Evolutionary conservation across 1,284 basidiomycete species (phyloP), one percentile per base, ranked within the genome.

Genomic region (Malassezia nana): DNA sequence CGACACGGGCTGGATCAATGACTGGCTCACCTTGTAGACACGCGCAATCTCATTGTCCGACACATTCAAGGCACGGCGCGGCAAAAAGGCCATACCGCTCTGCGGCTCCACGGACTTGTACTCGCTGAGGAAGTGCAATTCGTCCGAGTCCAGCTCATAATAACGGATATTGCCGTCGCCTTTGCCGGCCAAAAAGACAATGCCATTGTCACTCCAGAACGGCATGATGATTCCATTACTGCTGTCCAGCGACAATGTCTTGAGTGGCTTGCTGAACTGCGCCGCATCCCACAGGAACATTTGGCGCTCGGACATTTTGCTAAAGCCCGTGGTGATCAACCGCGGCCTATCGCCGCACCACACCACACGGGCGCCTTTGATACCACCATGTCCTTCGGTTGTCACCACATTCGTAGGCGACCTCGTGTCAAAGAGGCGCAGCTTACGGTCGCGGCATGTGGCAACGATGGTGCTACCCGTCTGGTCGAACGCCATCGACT

Each of bases 21-120:
- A 78, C 1, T 81, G 83, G 4, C 84, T 81, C 25, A 95, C 81
- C 77, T 98, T 98, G 82, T 89, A 95, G 0, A 87, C 89, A 39
- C 89, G 82, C 1, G 89, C 91, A 64, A 96, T 95, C 76, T 98
- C 94, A 75, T 90, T 92, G 52, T 95, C 89, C 31, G 81, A 78
- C 16, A 91, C 85, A 68, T 83, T 88, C 62, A 96, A 81, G 0
- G 86, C 83, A 42, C 90, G 85, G 25, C 91, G 83, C 6, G 89
- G 91, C 28, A 95, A 81, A 83, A 96, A 92, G 65, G 86, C 88
- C 82, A 96, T 87, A 15, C 94, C 94, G 43, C 91, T 86, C 76
- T 95, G 87, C 32, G 92, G 91, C 54, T 91, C 87, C 30, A 82
- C 80, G 3, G 86, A 87, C 76, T 92, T 89, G 81, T 90, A 83